Percentiles rank a stretch among this genome's conserved stretches.
phyloP scores from a whole-genome alignment of 2,329 filamentous ascomycete genomes.

The Penicillium freii region DNA sequence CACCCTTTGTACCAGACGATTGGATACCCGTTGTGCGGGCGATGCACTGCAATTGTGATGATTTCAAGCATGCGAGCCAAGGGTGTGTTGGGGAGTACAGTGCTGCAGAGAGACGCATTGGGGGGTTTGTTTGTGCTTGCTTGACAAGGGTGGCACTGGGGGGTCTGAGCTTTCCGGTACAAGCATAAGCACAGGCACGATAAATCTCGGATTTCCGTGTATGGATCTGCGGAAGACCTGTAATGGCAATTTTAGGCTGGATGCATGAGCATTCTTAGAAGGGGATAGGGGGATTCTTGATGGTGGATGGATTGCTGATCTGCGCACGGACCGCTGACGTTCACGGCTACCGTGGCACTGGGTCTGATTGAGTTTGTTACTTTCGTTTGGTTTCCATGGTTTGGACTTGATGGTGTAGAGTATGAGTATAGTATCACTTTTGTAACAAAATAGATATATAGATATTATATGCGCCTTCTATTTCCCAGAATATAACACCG shows the following conservation, averaged over 20 bases:
- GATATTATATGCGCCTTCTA: slow-evolving; percentile 7
- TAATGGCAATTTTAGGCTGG: background rate
- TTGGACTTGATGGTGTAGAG: no score
- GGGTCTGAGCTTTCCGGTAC: background rate
- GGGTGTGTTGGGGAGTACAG: slow-evolving; percentile 5
- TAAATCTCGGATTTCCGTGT: background rate
- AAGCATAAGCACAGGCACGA: background rate
- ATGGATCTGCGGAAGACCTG: background rate
- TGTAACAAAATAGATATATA: no score
- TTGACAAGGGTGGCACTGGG: background rate
- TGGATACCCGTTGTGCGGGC: slow-evolving; percentile 61
- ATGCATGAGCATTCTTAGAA: background rate
- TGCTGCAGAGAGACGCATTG: slow-evolving; percentile 12
- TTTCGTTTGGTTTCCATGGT: no score
- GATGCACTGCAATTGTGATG: slow-evolving; percentile 56
- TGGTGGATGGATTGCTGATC: slow-evolving; percentile 6
- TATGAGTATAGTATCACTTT: no score
- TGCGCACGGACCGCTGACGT: slow-evolving; percentile 13
- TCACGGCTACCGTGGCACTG: background rate
- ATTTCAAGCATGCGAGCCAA: slow-evolving; percentile 49
- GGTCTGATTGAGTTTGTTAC: background rate
- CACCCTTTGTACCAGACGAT: slow-evolving; percentile 59
- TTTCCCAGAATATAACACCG: slow-evolving; percentile 7
- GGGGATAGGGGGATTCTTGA: background rate
- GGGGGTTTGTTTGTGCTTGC: background rate